These are phyloP conservation scores for Wallacemonas sp. DNA, from an alignment of 208 protist species.

Conservation along the genomic window DNA sequence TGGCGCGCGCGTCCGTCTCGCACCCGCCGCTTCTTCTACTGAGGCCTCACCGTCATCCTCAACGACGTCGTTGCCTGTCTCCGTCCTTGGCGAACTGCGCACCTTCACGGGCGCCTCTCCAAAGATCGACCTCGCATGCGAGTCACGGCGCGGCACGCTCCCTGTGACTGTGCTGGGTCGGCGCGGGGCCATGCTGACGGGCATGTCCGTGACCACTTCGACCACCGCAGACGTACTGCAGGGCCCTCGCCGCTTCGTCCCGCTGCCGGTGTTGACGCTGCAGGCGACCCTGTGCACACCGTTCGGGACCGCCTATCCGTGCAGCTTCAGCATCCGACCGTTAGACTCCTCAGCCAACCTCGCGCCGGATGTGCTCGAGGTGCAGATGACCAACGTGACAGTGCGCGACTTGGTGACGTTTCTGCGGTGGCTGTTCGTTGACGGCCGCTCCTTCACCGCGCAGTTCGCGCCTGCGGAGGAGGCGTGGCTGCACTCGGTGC, in stretches of 20 bases:
- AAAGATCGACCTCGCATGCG: neutral
- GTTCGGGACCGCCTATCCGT: neutral
- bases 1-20: neutral
- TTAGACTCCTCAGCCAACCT: neutral
- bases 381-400: conserved; percentile 5
- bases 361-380: neutral
- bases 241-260: neutral
- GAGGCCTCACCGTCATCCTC: too few species aligned
- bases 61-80: too few species aligned
- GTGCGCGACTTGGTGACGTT: neutral
- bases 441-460: conserved; percentile 1
- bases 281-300: neutral
- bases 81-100: neutral
- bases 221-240: neutral
- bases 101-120: neutral
- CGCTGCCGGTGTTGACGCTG: neutral
- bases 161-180: neutral
- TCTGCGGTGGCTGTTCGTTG: conserved; percentile 13
- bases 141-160: neutral
- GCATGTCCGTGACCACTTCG: neutral
- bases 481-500: neutral
- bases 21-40: neutral
- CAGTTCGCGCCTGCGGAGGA: conserved; percentile 4
- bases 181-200: neutral
- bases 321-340: neutral